Percentiles rank a stretch among this genome's conserved stretches.
Evolutionary conservation across 345 rosid genomes (phyloP).

Genomic region (Boechera retrofracta): DNA sequence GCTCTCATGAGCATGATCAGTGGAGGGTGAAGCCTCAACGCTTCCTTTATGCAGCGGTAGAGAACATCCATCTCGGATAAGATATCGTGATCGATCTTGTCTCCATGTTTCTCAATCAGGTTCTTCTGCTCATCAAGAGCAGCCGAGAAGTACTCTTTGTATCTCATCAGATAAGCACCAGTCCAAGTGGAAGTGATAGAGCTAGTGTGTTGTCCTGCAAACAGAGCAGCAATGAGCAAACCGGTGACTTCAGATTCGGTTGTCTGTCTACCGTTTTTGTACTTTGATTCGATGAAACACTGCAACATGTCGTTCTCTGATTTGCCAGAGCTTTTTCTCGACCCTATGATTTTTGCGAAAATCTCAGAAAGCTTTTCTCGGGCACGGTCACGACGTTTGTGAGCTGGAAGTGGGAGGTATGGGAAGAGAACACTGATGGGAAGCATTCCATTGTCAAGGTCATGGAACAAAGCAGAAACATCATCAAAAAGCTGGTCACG

Average conservation of each 20-base stretch:
- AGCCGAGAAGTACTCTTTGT: conserved; percentile 63
- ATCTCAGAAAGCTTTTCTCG: conserved; percentile 80
- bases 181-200: conserved; percentile 98
- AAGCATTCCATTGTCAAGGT: conserved; percentile 96
- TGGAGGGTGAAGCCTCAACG: conserved; percentile 96
- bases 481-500: conserved; percentile 96
- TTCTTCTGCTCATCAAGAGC: conserved; percentile 80
- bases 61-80: conserved; percentile 92
- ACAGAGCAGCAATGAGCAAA: conserved; percentile 93
- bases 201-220: conserved; percentile 99
- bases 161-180: conserved; percentile 81
- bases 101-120: conserved; percentile 75
- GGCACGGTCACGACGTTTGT: conserved; percentile 88
- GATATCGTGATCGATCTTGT: conserved; percentile 85
- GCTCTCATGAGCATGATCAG: conserved; percentile 85
- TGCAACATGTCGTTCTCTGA: conserved; percentile 95
- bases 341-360: conserved; percentile 72
- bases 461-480: conserved; percentile 93
- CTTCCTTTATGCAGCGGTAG: conserved; percentile 93
- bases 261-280: conserved; percentile 88
- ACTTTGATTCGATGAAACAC: conserved; percentile 93
- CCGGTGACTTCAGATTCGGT: conserved; percentile 91
- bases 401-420: conserved; percentile 92
- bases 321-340: conserved; percentile 72
- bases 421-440: conserved; percentile 96